Evolutionary conservation across 2,329 filamentous ascomycete genomes (phyloP).

Genomic region (Penicillium polonicum): DNA sequence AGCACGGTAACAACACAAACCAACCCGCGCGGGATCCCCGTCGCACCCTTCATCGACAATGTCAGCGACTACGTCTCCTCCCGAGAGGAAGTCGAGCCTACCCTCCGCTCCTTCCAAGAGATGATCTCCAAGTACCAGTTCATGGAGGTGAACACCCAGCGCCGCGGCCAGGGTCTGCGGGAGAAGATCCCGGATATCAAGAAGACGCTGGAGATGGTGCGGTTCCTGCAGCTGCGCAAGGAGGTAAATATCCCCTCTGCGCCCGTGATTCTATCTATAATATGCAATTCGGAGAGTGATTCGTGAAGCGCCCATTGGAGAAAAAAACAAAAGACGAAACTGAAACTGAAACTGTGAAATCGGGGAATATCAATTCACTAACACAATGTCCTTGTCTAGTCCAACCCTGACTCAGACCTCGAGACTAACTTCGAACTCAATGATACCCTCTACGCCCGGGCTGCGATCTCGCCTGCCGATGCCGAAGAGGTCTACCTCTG

Average conservation of each 20-base stretch:
- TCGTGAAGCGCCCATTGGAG: too few relatives aligned
- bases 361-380: not conserved
- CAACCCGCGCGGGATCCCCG: slow-evolving; percentile 48
- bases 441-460: slow-evolving; percentile 90
- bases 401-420: slow-evolving; percentile 57
- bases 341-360: not conserved
- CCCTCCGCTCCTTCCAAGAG: slow-evolving; percentile 49
- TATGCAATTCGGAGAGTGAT: not conserved
- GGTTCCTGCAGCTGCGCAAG: slow-evolving; percentile 74
- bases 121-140: slow-evolving; percentile 92
- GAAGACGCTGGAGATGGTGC: slow-evolving; percentile 90
- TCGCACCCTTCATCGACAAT: slow-evolving; percentile 49
- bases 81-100: slow-evolving; percentile 47
- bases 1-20: slow-evolving; percentile 34
- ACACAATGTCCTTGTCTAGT: slow-evolving; percentile 12
- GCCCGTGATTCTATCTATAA: not conserved
- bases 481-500: slow-evolving; percentile 87
- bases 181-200: slow-evolving; percentile 98
- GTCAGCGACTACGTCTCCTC: slow-evolving; percentile 48
- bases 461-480: slow-evolving; percentile 71
- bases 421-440: slow-evolving; percentile 95
- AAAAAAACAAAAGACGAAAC: not conserved
- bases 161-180: slow-evolving; percentile 74
- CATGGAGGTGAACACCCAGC: slow-evolving; percentile 93
- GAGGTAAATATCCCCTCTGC: slow-evolving; percentile 54